phyloP scores from a whole-genome alignment of 768 basidiomycete species.

The Hortiboletus flavorubellus region DNA sequence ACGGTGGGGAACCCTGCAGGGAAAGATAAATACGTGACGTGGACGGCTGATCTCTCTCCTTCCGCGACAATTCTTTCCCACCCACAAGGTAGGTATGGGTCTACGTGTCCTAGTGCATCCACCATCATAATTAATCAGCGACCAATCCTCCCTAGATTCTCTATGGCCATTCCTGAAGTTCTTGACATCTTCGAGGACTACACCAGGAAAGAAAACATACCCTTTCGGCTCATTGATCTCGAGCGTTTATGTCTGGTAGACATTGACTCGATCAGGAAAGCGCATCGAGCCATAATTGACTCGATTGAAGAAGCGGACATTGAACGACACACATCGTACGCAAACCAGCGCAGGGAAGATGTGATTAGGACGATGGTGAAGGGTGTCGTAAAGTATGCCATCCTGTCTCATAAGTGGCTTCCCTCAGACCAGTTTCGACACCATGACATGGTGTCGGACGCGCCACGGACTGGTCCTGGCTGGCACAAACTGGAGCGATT shows the following conservation, averaged over 20 bases:
- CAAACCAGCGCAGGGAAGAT: conserved; percentile 22
- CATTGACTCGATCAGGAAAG: not conserved
- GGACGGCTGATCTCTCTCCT: not conserved
- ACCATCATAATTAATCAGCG: not conserved
- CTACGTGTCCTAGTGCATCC: not conserved
- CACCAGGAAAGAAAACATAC: conserved; percentile 7
- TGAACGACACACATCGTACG: conserved; percentile 20
- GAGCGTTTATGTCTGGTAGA: conserved; percentile 13
- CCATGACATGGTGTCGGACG: conserved; percentile 2
- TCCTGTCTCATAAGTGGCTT: conserved; percentile 15
- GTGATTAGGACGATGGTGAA: conserved; percentile 22
- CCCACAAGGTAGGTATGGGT: not conserved
- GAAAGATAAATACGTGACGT: not conserved
- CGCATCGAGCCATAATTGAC: conserved; percentile 8
- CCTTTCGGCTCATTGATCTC: conserved; percentile 17
- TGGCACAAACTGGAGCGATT: conserved; percentile 18
- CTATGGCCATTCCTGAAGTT: conserved; percentile 18
- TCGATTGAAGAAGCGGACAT: conserved; percentile 21
- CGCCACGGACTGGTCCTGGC: not conserved
- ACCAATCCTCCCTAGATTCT: not conserved
- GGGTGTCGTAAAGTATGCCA: conserved; percentile 21
- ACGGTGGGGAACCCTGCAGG: not conserved
- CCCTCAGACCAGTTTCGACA: not conserved
- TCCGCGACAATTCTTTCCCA: not conserved
- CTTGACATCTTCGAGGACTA: conserved; percentile 12